Base-by-base conservation (phyloP, 192 early-diverging fungal species). In the Rhizophagus clarus region DNA sequence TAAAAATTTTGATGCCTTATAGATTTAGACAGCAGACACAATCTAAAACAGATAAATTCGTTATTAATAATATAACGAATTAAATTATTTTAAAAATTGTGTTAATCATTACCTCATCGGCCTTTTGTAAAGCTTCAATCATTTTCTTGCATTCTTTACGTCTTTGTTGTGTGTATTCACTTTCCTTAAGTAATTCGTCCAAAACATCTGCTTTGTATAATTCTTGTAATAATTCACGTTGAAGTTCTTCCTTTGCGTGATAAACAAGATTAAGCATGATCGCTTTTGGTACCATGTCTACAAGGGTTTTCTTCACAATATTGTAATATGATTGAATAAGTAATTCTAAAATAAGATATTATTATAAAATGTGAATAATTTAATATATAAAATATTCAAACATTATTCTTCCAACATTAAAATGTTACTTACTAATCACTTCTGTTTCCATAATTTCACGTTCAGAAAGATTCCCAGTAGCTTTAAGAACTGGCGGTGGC, bases 391-490 rank as follows among this genome's bases (percentile, higher is more conserved):
- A 42, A 22, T 10, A 37, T 29, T 24, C 28, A 20, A 22, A 14
- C 49, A 20, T 22, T 51, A 66, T 42, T 10, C 42, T 4, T 31
- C 66, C 28, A 37, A 12, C n/a, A 34, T 32, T 73, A 42, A 37
- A 63, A 28, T 40, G 22, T 15, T 24, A 91, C 88, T 91, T 86
- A 95, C 93, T 99, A 83, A 99, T 99, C 24, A 99, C 97, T 87
- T 99, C 98, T 4, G 95, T 99, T 80, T 99, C 98, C 88, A 97
- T 94, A 84, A 92, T 89, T 87, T 99, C 98, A 67, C 97, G 92
- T 84, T 99, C 98, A 24, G 97, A 98, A 40, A 99, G 85, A 76
- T 92, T 97, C 79, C 97, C 97, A 28, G 92, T 92, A 0, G 98
- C 96, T 89, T 97, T 99, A 81, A 99, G 89, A 32, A 96, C 91